Conservation (phyloP, 495 filamentous ascomycete species). For the Chaetomium cochliodes region DNA sequence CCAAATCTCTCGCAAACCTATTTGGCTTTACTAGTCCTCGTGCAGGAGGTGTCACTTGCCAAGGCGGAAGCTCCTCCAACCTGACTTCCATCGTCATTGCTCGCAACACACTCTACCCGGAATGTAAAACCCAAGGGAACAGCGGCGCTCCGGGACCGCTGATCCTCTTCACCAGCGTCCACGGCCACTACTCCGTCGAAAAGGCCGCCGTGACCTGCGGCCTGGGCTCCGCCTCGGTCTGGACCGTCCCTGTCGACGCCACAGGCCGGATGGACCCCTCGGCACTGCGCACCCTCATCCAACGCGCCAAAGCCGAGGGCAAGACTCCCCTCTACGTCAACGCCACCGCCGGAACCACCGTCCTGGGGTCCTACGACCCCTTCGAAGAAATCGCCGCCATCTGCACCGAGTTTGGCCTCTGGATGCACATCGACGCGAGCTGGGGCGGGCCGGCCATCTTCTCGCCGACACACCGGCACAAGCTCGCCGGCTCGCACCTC, state of each 20-base stretch:
- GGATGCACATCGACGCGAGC: slow-evolving; percentile 87
- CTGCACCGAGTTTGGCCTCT: slow-evolving; percentile 69
- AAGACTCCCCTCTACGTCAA: slow-evolving; percentile 92
- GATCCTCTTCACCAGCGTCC: slow-evolving; percentile 81
- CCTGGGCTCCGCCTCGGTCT: slow-evolving; percentile 70
- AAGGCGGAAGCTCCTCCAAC: slow-evolving; percentile 84
- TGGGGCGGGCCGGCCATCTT: slow-evolving; percentile 90
- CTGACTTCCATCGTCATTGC: slow-evolving; percentile 85
- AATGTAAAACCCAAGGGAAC: slow-evolving; percentile 70
- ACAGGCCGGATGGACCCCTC: slow-evolving; percentile 67
- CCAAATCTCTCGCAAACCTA: slow-evolving; percentile 64
- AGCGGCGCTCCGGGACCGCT: slow-evolving; percentile 56
- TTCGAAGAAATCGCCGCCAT: slow-evolving; percentile 68
- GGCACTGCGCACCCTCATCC: slow-evolving; percentile 61
- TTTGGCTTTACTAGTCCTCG: slow-evolving; percentile 73
- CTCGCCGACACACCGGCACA: slow-evolving; percentile 59
- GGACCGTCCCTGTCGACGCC: slow-evolving; percentile 70
- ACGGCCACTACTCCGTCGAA: slow-evolving; percentile 93
- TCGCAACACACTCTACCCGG: slow-evolving; percentile 78
- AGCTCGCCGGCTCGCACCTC: slow-evolving; percentile 65
- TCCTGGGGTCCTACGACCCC: slow-evolving; percentile 85
- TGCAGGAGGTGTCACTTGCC: slow-evolving; percentile 83
- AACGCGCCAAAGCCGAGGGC: slow-evolving; percentile 58
- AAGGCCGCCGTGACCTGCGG: slow-evolving; percentile 88
- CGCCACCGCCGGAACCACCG: slow-evolving; percentile 91